Percentiles rank a stretch among this genome's conserved stretches.
Evolutionary conservation across 345 rosid species (phyloP).

Genomic region (Conringia planisiliqua): DNA sequence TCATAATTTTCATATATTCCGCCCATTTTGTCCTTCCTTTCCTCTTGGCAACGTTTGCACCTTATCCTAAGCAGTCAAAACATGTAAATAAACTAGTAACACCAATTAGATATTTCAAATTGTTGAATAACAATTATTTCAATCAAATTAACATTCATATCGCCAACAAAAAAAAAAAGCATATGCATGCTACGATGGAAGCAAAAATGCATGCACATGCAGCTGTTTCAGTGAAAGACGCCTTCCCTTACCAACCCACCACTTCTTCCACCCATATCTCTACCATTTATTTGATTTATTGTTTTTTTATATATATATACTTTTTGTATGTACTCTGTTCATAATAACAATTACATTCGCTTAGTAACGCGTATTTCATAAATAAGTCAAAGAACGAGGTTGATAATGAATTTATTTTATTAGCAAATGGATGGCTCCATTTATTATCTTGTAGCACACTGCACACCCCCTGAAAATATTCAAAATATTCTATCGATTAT

Average conservation of each 20-base stretch:
- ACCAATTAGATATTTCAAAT: neutral
- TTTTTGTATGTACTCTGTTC: neutral
- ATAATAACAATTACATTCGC: neutral
- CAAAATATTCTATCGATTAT: neutral
- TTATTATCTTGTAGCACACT: neutral
- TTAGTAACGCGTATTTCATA: neutral
- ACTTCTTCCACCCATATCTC: neutral
- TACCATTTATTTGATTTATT: neutral
- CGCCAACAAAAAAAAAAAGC: too few species aligned
- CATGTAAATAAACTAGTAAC: neutral
- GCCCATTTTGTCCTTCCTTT: neutral
- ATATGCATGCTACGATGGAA: neutral
- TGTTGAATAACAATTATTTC: neutral
- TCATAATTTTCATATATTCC: neutral
- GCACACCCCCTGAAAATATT: neutral
- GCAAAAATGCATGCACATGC: conserved; percentile 26
- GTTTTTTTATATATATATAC: neutral
- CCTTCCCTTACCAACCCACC: conserved; percentile 17
- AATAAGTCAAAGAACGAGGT: neutral
- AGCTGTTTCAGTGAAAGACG: conserved; percentile 7
- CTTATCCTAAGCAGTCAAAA: neutral
- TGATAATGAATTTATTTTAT: neutral
- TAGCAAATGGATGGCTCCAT: neutral
- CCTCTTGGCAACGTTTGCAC: conserved; percentile 1
- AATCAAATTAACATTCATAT: neutral